Percentiles rank a stretch among this genome's conserved stretches.
phyloP scores from a whole-genome alignment of 2,329 filamentous ascomycete species.

The Fusarium sp. region DNA sequence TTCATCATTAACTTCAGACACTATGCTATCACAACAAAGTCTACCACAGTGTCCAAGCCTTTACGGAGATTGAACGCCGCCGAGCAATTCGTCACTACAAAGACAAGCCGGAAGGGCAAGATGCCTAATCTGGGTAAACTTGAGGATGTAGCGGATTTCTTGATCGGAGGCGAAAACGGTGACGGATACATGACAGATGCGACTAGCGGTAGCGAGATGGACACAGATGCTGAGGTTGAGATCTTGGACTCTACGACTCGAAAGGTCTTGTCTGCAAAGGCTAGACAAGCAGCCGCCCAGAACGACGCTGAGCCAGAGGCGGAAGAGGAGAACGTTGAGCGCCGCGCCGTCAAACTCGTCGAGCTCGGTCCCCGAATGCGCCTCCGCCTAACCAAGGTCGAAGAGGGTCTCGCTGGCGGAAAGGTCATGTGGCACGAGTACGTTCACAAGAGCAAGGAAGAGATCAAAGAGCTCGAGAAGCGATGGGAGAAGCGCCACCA shows the following conservation, averaged over 20 bases:
- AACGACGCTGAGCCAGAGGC: constrained; percentile 58
- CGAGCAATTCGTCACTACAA: constrained; percentile 76
- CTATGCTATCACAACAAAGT: constrained; percentile 93
- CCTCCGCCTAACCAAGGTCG: constrained; percentile 91
- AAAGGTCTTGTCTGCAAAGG: constrained; percentile 69
- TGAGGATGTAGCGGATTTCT: constrained; percentile 93
- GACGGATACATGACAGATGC: constrained; percentile 86
- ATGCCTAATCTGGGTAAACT: constrained; percentile 92
- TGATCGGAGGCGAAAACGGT: constrained; percentile 83
- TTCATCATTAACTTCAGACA: constrained; percentile 91
- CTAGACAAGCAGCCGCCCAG: constrained; percentile 56
- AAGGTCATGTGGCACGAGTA: constrained; percentile 99
- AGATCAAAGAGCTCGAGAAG: constrained; percentile 82
- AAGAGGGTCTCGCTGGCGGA: constrained; percentile 90
- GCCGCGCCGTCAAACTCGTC: constrained; percentile 88
- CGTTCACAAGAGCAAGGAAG: constrained; percentile 83
- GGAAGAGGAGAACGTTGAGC: constrained; percentile 74
- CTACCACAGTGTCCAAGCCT: constrained; percentile 84
- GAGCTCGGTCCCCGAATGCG: constrained; percentile 93
- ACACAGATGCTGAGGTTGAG: constrained; percentile 96
- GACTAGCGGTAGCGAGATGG: constrained; percentile 88
- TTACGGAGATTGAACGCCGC: constrained; percentile 87
- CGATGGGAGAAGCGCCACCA: constrained; percentile 81
- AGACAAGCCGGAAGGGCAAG: constrained; percentile 71
- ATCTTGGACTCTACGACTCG: constrained; percentile 74